Base-by-base conservation (phyloP, 192 early-diverging fungal species). In the Pilobolus umbonatus region DNA sequence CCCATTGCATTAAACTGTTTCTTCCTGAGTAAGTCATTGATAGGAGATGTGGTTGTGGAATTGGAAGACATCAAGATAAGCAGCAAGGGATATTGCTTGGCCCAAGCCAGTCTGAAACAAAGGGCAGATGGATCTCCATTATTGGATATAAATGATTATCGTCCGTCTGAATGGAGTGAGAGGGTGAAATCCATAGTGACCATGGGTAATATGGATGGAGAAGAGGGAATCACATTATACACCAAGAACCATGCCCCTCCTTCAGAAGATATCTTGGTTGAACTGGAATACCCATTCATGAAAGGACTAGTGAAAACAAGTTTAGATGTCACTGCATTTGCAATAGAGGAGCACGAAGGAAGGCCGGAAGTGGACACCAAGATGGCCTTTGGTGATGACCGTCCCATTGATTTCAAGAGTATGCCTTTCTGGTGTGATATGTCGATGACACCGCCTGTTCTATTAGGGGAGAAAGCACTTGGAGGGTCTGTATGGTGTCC, bases 1-100 rank as follows among this genome's bases (percentile, higher is more conserved):
- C 62, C 69, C 11, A 30, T 71, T n/a, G 57, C 69, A 19, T 22
- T 71, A 39, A 71, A 65, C 19, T 40, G 36, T 14, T 71, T 71
- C 46, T 71, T 56, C 31, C 49, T 64, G n/a, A 45, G 32, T 19
- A 71, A 71, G 19, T 61, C 56, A 24, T 12, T 22, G 2, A 15
- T 42, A 0, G 62, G 50, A 14, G 25, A 49, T 17, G 42, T 47
- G 34, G 17, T 71, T 12, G 29, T 71, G 6, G 69, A 71, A 44
- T 39, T 71, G 2, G 38, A 50, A 24, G 62, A 64, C 25, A 30
- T 71, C 6, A 71, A 71, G 19, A 25, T 40, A 35, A 49, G 38
- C 22, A 59, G 46, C 1, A 64, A 57, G 32, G 67, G 67, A 12
- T 71, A 71, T 14, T 64, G 62, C 29, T 15, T 65, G 5, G 30